Evolutionary conservation across 2,329 filamentous ascomycete species (phyloP).

Genomic region (Aureobasidium lini): DNA sequence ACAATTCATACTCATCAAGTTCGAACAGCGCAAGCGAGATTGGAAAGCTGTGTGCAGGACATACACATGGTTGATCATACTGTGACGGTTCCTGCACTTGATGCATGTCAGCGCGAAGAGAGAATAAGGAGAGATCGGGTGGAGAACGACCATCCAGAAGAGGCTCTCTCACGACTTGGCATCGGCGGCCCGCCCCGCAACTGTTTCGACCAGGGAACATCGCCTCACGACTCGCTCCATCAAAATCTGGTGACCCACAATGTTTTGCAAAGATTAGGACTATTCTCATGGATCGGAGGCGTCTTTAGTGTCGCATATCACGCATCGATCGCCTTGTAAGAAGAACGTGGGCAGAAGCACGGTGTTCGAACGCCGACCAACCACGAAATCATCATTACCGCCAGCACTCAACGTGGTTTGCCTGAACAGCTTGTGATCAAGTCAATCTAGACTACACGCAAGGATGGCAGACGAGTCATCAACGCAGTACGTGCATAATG

Average conservation of each 20-base stretch:
- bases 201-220: not conserved
- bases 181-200: not conserved
- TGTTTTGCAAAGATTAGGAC: conserved; percentile 6
- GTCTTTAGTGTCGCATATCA: not conserved
- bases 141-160: not conserved
- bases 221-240: not conserved
- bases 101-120: conserved; percentile 5
- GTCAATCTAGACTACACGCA: not conserved
- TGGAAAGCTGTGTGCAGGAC: not conserved
- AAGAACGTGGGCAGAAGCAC: not conserved
- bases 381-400: not conserved
- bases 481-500: not conserved
- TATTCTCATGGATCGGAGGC: not conserved
- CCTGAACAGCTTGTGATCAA: not conserved
- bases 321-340: not conserved
- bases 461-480: not conserved
- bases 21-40: not conserved
- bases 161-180: not conserved
- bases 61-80: not conserved
- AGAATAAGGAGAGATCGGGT: not conserved
- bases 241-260: not conserved
- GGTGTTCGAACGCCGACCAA: not conserved
- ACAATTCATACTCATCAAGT: not conserved
- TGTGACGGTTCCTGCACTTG: not conserved
- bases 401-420: not conserved